phyloP scores from a whole-genome alignment of 1,139 yeast genomes.

The Saccharomyces hybrid region DNA sequence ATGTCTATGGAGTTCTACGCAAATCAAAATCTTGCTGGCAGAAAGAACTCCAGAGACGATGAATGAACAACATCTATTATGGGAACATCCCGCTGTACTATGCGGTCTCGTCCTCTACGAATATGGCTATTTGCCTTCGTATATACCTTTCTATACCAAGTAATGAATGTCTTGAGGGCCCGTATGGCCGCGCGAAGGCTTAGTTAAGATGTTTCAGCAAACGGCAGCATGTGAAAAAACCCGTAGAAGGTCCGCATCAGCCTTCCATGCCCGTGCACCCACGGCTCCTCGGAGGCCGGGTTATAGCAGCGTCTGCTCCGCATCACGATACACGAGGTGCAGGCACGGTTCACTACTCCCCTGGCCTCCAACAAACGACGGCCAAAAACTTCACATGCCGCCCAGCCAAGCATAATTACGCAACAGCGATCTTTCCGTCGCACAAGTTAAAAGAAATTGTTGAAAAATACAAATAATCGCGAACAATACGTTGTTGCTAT shows the following conservation, averaged over 20 bases:
- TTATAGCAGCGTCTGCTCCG: neutral
- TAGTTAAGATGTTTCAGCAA: neutral
- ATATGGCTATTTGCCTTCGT: neutral
- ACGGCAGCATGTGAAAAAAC: neutral
- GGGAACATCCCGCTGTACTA: neutral
- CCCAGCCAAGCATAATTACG: constrained; percentile 1
- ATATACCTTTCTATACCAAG: neutral
- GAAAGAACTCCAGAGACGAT: constrained; percentile 2
- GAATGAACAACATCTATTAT: neutral
- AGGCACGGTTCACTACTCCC: neutral
- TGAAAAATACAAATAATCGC: neutral
- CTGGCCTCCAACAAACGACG: neutral
- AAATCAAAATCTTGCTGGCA: constrained; percentile 1
- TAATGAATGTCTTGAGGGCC: neutral
- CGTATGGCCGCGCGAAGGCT: neutral
- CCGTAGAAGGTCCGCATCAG: neutral
- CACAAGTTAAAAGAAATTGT: neutral
- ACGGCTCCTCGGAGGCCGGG: neutral
- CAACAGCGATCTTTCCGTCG: constrained; percentile 1
- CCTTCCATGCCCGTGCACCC: neutral
- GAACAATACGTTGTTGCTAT: constrained; percentile 1
- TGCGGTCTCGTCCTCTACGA: neutral
- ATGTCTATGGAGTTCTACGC: constrained; percentile 21
- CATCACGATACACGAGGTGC: neutral
- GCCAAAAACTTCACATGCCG: neutral